Evolutionary conservation across 768 basidiomycete species (phyloP).

Genomic region (Tricholomella constricta): DNA sequence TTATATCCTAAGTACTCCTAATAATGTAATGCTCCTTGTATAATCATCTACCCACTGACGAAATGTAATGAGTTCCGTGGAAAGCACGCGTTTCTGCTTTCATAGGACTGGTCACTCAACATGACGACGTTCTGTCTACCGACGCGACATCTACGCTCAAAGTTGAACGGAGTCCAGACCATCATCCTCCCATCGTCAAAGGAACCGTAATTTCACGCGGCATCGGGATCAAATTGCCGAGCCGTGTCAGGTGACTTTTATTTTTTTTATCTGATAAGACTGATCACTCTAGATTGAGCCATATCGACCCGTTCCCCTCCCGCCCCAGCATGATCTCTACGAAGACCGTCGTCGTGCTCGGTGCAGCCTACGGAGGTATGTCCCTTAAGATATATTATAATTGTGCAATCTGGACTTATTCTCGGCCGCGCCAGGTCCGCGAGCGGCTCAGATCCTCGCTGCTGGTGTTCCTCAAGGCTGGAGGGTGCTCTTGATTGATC

Average conservation of each 20-base stretch:
- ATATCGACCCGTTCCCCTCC: conserved; percentile 54
- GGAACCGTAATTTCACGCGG: too few relatives aligned
- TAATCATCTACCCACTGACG: neutral
- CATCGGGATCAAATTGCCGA: too few relatives aligned
- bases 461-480: conserved; percentile 50
- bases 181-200: too few relatives aligned
- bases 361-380: conserved; percentile 30
- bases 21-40: conserved; percentile 1
- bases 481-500: conserved; percentile 58
- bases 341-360: conserved; percentile 35
- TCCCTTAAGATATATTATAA: conserved; percentile 11
- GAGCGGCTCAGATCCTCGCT: conserved; percentile 51
- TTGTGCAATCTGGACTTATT: neutral
- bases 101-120: too few relatives aligned
- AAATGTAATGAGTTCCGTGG: too few relatives aligned
- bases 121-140: too few relatives aligned
- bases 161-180: too few relatives aligned
- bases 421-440: conserved; percentile 38
- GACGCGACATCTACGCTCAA: too few relatives aligned
- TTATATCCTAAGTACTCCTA: neutral
- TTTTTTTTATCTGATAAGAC: conserved; percentile 11
- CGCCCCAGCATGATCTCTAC: conserved; percentile 31
- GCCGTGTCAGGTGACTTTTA: too few relatives aligned
- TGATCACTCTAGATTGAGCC: conserved; percentile 53
- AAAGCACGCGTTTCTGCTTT: too few relatives aligned